Conservation (phyloP, 768 basidiomycete species). For the Mycena polygramma region DNA sequence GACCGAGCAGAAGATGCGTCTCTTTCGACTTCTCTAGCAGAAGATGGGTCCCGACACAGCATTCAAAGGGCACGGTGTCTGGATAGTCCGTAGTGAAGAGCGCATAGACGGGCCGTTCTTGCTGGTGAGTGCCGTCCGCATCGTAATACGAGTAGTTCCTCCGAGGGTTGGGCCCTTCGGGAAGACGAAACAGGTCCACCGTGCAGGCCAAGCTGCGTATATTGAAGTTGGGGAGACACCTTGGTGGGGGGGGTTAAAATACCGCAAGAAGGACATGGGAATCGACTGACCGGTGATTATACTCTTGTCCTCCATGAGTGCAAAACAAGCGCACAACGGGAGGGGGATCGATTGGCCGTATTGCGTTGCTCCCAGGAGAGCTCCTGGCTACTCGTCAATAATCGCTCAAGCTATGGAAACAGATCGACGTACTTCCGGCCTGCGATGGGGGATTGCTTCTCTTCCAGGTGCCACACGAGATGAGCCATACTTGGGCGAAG, state of each 20-base stretch:
- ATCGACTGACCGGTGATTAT: conserved; percentile 9
- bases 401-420: background rate
- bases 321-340: conserved; percentile 25
- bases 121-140: conserved; percentile 11
- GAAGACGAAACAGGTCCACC: conserved; percentile 34
- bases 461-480: conserved; percentile 3
- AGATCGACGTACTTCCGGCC: conserved; percentile 21
- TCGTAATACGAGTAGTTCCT: conserved; percentile 23
- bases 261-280: background rate
- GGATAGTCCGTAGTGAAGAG: conserved; percentile 3
- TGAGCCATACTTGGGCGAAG: background rate
- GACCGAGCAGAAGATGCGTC: conserved; percentile 14
- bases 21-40: conserved; percentile 8
- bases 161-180: background rate
- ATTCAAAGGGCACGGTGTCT: background rate
- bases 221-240: background rate
- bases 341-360: conserved; percentile 29
- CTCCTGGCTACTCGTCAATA: conserved; percentile 4
- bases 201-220: background rate
- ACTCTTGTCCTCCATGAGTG: background rate
- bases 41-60: conserved; percentile 25
- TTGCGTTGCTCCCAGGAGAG: background rate
- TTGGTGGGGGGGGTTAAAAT: background rate
- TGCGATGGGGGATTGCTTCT: conserved; percentile 26
- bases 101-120: background rate